Percentiles rank a stretch among this genome's conserved stretches.
phyloP scores from a whole-genome alignment of 2,329 filamentous ascomycete genomes.

The Colletotrichum sp. region DNA sequence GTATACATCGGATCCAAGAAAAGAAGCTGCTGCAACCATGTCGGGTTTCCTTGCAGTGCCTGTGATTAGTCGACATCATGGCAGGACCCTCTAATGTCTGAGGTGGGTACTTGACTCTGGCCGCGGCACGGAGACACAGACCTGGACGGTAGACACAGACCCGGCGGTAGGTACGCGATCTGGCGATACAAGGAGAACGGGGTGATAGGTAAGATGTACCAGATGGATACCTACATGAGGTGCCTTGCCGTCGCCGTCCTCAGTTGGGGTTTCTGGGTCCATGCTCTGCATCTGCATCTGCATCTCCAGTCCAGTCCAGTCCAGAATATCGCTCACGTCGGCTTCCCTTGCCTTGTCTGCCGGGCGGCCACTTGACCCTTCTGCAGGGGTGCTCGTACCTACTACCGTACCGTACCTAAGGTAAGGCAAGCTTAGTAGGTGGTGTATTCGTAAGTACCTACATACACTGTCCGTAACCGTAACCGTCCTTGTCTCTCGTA shows the following conservation, averaged over 20 bases:
- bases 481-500: not conserved
- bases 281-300: not conserved
- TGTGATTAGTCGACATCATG: not conserved
- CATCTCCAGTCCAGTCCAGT: not conserved
- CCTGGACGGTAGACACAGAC: not conserved
- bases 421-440: not conserved
- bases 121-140: not conserved
- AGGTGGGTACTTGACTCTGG: not conserved
- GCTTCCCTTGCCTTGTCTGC: not conserved
- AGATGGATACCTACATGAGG: not conserved
- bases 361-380: not conserved
- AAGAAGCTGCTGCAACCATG: not conserved
- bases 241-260: not conserved
- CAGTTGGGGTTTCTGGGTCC: not conserved
- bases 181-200: not conserved
- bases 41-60: not conserved
- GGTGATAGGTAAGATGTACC: not conserved
- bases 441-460: not conserved
- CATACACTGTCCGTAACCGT: not conserved
- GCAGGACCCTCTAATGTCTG: not conserved
- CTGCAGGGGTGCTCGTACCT: not conserved
- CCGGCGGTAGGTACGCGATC: not conserved
- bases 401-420: not conserved
- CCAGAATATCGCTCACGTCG: slow-evolving; percentile 9
- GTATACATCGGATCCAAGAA: not conserved